Evolutionary conservation across 345 rosid species (phyloP), one percentile per base, ranked within the genome.

Genomic region (Arabis alpina): DNA sequence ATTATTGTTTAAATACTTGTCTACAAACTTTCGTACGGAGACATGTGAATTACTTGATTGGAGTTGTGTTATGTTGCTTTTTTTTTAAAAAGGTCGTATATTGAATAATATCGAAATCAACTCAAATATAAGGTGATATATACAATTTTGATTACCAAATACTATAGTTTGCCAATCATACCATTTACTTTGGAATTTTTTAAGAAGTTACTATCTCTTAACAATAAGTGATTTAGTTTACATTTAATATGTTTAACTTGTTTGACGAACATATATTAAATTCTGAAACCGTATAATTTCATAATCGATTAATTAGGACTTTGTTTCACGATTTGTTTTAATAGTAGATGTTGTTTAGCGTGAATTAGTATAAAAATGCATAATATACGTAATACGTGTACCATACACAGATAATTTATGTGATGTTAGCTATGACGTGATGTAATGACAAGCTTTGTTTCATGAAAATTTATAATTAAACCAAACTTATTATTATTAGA

Each of bases 1-100:
- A 48, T 24, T 44, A 44, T 51, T 28, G 14, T 24, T 50, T 24
- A 9, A 15, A 42, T 42, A 66, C 24, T 5, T 52, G 53, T 28
- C 25, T 50, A 49, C 54, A 41, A 41, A 12, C 14, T 41, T 51
- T 24, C 24, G 49, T 42, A 50, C 42, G 61, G 47, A 32, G 9
- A 58, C 61, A 73, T 32, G 66, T 65, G 64, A 15, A 11, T 47
- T 39, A 64, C 64, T 55, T 32, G 19, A 49, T 58, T 42, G 61
- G 45, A 23, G 41, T 54, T 52, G 53, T 70, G 47, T 25, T 41
- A 4, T 4, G 11, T 15, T 1, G 7, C 2, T 41, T 5, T 27
- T 6, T 24, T 10, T 8, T 2, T 1, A 34, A 34, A 34, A 34
- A 34, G 1, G 25, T 40, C 28, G 40, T 52, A 40, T 51, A 66